Percentiles rank a stretch among this genome's conserved stretches.
Evolutionary conservation across 208 protist genomes (phyloP).

Genomic region (Leishmania mexicana): DNA sequence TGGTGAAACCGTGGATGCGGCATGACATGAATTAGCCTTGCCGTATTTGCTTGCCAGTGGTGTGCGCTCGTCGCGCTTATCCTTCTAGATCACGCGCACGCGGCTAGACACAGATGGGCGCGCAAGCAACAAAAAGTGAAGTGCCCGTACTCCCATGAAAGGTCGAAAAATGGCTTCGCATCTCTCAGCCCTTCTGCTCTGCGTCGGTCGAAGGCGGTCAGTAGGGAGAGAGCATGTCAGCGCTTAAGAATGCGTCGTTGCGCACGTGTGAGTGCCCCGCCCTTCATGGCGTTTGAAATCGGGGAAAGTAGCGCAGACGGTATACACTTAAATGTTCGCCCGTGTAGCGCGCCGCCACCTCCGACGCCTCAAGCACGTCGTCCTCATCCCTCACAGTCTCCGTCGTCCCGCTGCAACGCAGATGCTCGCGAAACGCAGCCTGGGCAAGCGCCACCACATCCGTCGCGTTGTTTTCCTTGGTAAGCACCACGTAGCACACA

Average conservation of each 20-base stretch:
- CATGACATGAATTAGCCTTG: not conserved
- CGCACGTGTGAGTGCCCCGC: no score
- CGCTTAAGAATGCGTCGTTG: not conserved
- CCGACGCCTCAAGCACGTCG: conserved; percentile 32
- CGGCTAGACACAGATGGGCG: not conserved
- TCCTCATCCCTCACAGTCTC: conserved; percentile 1
- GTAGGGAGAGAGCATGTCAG: not conserved
- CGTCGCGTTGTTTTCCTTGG: conserved; percentile 77
- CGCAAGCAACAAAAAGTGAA: not conserved
- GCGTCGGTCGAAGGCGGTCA: not conserved
- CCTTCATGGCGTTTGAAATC: not conserved
- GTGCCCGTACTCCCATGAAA: not conserved
- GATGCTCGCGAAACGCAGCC: conserved; percentile 39
- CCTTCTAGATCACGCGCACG: not conserved
- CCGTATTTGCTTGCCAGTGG: not conserved
- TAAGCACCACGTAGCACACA: conserved; percentile 76
- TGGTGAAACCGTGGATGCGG: not conserved
- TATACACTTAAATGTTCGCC: conserved; percentile 81
- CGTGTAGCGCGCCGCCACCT: conserved; percentile 77
- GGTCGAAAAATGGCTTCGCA: not conserved
- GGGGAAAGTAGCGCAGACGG: conserved; percentile 34
- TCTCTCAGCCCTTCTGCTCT: not conserved
- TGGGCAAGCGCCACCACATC: conserved; percentile 55
- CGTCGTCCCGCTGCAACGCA: conserved; percentile 11
- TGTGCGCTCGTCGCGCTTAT: not conserved